Evolutionary conservation across 2,329 filamentous ascomycete species (phyloP).

Genomic region (Sphaceloma murrayae): DNA sequence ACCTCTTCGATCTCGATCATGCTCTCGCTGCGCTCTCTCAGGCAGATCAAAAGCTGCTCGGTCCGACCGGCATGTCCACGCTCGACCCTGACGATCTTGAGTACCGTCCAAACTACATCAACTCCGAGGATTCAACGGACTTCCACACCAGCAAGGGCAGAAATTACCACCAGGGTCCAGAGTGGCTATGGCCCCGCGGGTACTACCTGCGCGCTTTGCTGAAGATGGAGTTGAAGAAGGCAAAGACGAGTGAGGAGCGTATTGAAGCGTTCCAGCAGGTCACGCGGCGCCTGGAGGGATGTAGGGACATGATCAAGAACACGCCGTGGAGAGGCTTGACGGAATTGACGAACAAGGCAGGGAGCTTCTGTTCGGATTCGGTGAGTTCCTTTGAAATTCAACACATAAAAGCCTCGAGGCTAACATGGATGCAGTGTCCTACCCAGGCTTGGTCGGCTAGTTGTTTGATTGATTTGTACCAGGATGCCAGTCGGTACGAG

Average conservation of each 20-base stretch:
- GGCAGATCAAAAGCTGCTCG: conserved; percentile 69
- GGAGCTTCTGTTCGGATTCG: conserved; percentile 76
- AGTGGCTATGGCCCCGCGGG: conserved; percentile 96
- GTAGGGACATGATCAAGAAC: conserved; percentile 71
- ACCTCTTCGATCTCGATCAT: conserved; percentile 69
- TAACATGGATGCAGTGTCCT: conserved; percentile 55
- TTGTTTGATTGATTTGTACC: conserved; percentile 90
- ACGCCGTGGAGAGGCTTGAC: conserved; percentile 84
- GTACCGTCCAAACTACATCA: conserved; percentile 90
- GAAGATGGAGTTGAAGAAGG: conserved; percentile 74
- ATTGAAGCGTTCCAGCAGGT: conserved; percentile 93
- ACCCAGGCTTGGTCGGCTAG: conserved; percentile 95
- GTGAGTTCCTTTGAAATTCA: conserved; percentile 44
- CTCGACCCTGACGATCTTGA: conserved; percentile 86
- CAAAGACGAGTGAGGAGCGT: conserved; percentile 57
- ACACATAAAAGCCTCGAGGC: conserved; percentile 23
- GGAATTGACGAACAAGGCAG: conserved; percentile 86
- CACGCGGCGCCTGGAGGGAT: conserved; percentile 68
- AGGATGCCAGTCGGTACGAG: conserved; percentile 58
- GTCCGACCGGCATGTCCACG: conserved; percentile 90
- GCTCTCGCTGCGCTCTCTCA: conserved; percentile 71
- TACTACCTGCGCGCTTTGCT: conserved; percentile 89
- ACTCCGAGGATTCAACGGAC: conserved; percentile 83
- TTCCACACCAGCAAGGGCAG: conserved; percentile 88
- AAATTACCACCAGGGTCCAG: conserved; percentile 96